Base-by-base conservation (phyloP, 2,329 filamentous ascomycete species). In the Hirsutella minnesotensis region DNA sequence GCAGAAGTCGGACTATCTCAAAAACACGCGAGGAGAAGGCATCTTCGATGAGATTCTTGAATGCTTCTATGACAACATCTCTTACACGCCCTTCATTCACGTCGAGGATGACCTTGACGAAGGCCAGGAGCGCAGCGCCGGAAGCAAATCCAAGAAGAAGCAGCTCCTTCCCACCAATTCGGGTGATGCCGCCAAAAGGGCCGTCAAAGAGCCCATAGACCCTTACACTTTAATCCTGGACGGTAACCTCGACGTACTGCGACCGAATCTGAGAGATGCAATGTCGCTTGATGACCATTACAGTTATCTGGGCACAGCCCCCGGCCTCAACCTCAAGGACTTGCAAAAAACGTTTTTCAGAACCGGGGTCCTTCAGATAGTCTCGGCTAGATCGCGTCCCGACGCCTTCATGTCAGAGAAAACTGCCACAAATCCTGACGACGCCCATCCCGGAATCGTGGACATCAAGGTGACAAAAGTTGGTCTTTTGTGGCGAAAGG, bases 381-480 rank as follows among this genome's bases (percentile, higher is more conserved):
- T 98, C 10, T 98, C 92, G 4, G 86, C 88, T 13, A 77, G 92
- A 46, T 98, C 92, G 36, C 77, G 92, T 24, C 92, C 92, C 0
- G 90, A 95, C 59, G 92, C 92, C 2, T 98, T 96, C 64, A 88
- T 95, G 77, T 81, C 83, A 1, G 87, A 92, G 49, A 81, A 86
- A 53, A 89, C 86, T 12, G 80, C 85, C 35, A 82, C 79, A 27
- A 95, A 94, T 51, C 87, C 89, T 0, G 73, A 86, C 21, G 87
- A 92, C 48, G 86, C 87, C 1, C 86, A 92, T 50, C 86, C 88
- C 3, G 92, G 92, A 12, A 83, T 98, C 45, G 90, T 98, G 10
- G 90, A 96, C 61, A 94, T 98, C 57, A 95, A 95, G 53, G 84
- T 96, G 38, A 95, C 90, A 37, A 98, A 96, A 61, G 89, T 98